Percentiles rank a stretch among this genome's conserved stretches.
These are phyloP conservation scores for Domatiomyces catenatus DNA, from an alignment of 2,329 filamentous ascomycete genomes.

Conservation along the genomic window DNA sequence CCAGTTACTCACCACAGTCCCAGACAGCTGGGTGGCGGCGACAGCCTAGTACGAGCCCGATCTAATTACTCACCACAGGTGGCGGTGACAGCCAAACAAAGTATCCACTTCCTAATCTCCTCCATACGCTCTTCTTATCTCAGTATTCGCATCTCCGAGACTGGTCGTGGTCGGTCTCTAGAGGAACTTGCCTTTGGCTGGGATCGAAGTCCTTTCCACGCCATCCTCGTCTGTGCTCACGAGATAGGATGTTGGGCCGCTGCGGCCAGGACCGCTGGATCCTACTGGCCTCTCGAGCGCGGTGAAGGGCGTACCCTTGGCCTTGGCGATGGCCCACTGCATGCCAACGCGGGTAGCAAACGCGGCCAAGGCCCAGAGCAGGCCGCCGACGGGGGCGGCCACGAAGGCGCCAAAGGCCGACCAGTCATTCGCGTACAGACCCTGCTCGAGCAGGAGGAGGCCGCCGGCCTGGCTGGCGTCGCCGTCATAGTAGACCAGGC, in stretches of 20 bases:
- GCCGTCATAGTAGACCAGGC: slow-evolving; percentile 56
- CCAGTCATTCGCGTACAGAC: slow-evolving; percentile 66
- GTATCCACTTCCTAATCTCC: no score
- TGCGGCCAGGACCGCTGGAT: slow-evolving; percentile 7
- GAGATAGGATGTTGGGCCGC: slow-evolving; percentile 5
- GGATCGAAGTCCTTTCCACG: slow-evolving; percentile 12
- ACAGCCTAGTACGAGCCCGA: no score
- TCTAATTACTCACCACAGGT: no score
- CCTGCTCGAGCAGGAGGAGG: slow-evolving; percentile 56
- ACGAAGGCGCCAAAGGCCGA: slow-evolving; percentile 68
- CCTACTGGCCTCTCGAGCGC: slow-evolving; percentile 44
- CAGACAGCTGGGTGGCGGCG: no score
- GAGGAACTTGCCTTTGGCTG: slow-evolving; percentile 17
- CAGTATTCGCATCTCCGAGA: no score
- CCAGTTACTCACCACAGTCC: no score
- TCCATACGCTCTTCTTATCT: no score
- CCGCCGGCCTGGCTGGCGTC: slow-evolving; percentile 46
- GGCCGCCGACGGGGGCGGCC: slow-evolving; percentile 58
- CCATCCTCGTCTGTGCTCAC: slow-evolving; percentile 10
- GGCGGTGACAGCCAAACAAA: no score
- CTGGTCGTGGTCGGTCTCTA: not conserved
- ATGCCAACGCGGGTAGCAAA: slow-evolving; percentile 44
- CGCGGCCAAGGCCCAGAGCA: slow-evolving; percentile 55
- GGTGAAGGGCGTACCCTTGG: slow-evolving; percentile 47
- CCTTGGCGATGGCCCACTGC: slow-evolving; percentile 43